Conservation (phyloP, 257 asterid species). For the Ehretia macrophylla region DNA sequence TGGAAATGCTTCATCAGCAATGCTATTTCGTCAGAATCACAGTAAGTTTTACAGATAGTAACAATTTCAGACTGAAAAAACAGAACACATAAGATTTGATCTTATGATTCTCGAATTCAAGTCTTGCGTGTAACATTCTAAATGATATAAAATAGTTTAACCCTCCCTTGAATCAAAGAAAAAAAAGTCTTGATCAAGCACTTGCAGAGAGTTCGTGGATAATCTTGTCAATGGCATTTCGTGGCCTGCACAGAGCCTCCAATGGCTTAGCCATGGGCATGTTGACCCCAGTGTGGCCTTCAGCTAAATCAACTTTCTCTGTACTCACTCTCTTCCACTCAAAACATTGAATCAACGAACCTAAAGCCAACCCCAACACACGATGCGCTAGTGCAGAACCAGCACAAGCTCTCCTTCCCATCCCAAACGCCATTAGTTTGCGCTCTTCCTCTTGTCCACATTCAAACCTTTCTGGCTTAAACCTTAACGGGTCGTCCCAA, state of each 20-base stretch:
- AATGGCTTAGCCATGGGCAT: conserved; percentile 39
- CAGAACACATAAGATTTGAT: no score
- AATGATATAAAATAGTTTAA: no score
- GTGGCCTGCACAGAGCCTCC: conserved; percentile 38
- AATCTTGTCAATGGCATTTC: conserved; percentile 15
- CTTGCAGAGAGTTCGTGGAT: conserved; percentile 2
- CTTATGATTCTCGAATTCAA: no score
- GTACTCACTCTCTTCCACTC: conserved; percentile 46
- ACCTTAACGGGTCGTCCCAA: conserved; percentile 52
- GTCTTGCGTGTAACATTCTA: no score
- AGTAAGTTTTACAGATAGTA: no score
- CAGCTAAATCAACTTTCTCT: conserved; percentile 37
- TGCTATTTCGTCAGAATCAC: no score
- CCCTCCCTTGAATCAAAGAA: no score
- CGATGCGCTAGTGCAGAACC: conserved; percentile 53
- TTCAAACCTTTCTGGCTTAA: conserved; percentile 56
- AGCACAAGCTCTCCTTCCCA: conserved; percentile 77
- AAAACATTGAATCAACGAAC: conserved; percentile 50
- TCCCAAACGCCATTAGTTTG: conserved; percentile 55
- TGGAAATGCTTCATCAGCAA: no score
- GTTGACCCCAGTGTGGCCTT: conserved; percentile 40
- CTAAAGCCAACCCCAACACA: conserved; percentile 42
- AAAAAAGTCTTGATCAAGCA: neutral
- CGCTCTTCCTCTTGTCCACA: conserved; percentile 18
- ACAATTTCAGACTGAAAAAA: no score